Evolutionary conservation across 495 filamentous ascomycete genomes (phyloP).

Genomic region (Aspergillus diversus): DNA sequence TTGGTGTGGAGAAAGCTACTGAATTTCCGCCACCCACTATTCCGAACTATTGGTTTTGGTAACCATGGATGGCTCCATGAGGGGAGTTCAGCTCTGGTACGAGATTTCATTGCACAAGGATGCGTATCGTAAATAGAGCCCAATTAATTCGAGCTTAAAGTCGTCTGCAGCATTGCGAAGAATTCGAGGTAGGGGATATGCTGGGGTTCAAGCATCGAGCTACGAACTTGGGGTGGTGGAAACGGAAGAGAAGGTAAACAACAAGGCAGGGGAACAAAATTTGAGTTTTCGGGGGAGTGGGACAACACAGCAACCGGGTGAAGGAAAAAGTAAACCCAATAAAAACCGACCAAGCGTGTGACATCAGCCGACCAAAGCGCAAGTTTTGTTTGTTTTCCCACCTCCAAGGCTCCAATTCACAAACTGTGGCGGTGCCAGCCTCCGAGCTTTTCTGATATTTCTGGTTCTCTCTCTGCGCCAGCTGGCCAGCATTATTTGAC

Average conservation of each 20-base stretch:
- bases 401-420: not conserved
- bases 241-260: not conserved
- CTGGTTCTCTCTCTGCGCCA: not conserved
- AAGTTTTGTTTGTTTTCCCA: not conserved
- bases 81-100: not conserved
- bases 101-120: not conserved
- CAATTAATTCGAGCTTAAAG: not conserved
- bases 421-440: slow-evolving; percentile 5
- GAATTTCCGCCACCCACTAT: slow-evolving; percentile 21
- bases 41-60: not conserved
- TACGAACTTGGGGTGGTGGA: not conserved
- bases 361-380: not conserved
- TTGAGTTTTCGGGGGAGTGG: not conserved
- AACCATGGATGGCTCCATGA: not conserved
- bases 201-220: not conserved
- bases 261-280: not conserved
- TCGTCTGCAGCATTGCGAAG: not conserved
- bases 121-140: not conserved
- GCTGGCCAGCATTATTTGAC: no score
- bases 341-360: not conserved
- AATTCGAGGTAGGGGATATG: not conserved
- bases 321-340: slow-evolving; percentile 3
- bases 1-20: slow-evolving; percentile 12
- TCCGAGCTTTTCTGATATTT: not conserved
- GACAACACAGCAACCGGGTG: not conserved